These are phyloP conservation scores for Magnolia officinalis DNA, from an alignment of 164 flowering plant genomes.

Conservation along the genomic window DNA sequence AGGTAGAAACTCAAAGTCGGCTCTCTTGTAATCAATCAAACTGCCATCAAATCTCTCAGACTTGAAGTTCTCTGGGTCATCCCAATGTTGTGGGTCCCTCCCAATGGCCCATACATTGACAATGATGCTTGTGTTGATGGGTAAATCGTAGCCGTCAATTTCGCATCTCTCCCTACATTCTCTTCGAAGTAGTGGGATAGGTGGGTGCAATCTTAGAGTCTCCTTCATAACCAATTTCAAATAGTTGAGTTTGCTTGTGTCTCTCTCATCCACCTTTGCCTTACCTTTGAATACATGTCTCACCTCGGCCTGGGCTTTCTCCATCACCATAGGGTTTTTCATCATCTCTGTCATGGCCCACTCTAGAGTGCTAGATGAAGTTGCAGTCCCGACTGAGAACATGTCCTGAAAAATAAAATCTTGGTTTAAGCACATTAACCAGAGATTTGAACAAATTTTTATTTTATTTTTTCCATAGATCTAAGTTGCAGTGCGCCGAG, in stretches of 20 bases:
- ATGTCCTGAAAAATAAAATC: constrained; percentile 1
- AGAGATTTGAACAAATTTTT: too few relatives aligned
- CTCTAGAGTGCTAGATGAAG: background rate
- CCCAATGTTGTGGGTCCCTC: constrained; percentile 33
- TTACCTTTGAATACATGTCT: background rate
- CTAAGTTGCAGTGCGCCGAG: too few relatives aligned
- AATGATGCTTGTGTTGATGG: constrained; percentile 26
- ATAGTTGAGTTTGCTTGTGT: background rate
- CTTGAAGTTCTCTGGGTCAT: constrained; percentile 29
- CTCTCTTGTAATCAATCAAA: constrained; percentile 23
- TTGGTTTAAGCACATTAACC: too few relatives aligned
- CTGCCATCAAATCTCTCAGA: constrained; percentile 37
- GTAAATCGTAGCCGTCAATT: constrained; percentile 29
- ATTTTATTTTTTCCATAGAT: too few relatives aligned
- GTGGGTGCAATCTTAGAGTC: constrained; percentile 40
- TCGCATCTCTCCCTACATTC: constrained; percentile 21
- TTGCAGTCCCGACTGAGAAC: constrained; percentile 6
- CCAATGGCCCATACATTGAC: constrained; percentile 30
- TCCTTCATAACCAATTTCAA: constrained; percentile 21
- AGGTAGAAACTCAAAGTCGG: constrained; percentile 30
- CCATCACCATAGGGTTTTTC: constrained; percentile 15
- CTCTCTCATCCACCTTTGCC: constrained; percentile 1
- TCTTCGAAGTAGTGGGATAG: constrained; percentile 36
- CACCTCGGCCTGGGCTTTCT: constrained; percentile 12
- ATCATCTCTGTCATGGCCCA: constrained; percentile 14